Evolutionary conservation across 768 basidiomycete species (phyloP).

Genomic region (Agaricus sinodeliciosus): DNA sequence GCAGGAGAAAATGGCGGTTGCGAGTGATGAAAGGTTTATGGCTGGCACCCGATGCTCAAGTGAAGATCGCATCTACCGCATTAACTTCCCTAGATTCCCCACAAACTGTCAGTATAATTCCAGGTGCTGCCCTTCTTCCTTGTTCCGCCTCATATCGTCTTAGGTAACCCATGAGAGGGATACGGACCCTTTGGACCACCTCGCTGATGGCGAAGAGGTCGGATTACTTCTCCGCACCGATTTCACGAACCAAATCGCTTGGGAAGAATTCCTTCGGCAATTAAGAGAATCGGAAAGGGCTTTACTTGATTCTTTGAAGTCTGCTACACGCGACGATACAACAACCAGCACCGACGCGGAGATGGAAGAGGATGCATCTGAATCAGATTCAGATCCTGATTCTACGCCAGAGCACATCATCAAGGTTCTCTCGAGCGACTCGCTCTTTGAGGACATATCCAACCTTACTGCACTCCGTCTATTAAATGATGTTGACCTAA

Average conservation of each 20-base stretch:
- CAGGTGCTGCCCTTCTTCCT: background rate
- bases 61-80: slow-evolving; percentile 14
- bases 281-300: slow-evolving; percentile 56
- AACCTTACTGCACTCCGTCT: slow-evolving; percentile 63
- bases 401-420: slow-evolving; percentile 32
- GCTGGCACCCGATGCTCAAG: slow-evolving; percentile 19
- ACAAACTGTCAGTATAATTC: background rate
- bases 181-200: slow-evolving; percentile 47
- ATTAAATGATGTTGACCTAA: slow-evolving; percentile 66
- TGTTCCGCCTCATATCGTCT: background rate
- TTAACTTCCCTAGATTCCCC: background rate
- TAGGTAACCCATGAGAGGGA: slow-evolving; percentile 23
- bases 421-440: slow-evolving; percentile 39
- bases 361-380: slow-evolving; percentile 19
- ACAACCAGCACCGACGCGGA: slow-evolving; percentile 14
- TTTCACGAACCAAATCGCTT: slow-evolving; percentile 60
- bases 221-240: slow-evolving; percentile 72
- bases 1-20: slow-evolving; percentile 50
- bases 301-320: slow-evolving; percentile 24
- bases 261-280: slow-evolving; percentile 45
- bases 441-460: slow-evolving; percentile 42
- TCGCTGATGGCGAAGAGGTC: slow-evolving; percentile 39
- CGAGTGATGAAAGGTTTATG: slow-evolving; percentile 47
- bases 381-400: slow-evolving; percentile 26
- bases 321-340: background rate